phyloP scores from a whole-genome alignment of 768 basidiomycete species.

The Pisolithus microcarpus region DNA sequence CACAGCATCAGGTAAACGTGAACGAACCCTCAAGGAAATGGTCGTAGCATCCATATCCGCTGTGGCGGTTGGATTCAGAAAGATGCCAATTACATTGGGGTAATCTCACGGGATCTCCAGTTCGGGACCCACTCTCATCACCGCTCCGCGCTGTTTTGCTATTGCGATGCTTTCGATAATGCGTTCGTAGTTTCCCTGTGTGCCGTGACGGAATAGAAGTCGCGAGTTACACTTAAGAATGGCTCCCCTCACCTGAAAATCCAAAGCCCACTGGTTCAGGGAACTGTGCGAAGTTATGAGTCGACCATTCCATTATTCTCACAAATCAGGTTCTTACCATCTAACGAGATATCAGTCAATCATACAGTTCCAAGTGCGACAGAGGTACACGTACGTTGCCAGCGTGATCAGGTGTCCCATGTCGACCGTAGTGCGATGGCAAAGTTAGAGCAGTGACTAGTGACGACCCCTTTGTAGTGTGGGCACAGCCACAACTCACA shows the following conservation, averaged over 20 bases:
- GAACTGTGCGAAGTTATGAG: slow-evolving; percentile 45
- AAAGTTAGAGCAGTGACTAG: too few species aligned
- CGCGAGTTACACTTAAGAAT: background rate
- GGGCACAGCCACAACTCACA: too few species aligned
- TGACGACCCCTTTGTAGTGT: too few species aligned
- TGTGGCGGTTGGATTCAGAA: slow-evolving; percentile 23
- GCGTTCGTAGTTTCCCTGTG: slow-evolving; percentile 86
- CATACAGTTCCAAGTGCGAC: background rate
- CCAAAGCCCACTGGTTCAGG: slow-evolving; percentile 95
- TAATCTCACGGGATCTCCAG: slow-evolving; percentile 83
- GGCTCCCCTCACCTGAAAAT: slow-evolving; percentile 66
- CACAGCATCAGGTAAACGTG: background rate
- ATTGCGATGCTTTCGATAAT: slow-evolving; percentile 83
- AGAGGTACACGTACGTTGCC: slow-evolving; percentile 58
- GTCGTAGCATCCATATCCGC: slow-evolving; percentile 95
- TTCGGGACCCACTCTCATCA: slow-evolving; percentile 91
- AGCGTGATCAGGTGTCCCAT: slow-evolving; percentile 87
- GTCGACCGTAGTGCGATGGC: background rate
- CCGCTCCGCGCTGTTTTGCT: slow-evolving; percentile 84
- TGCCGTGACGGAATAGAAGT: background rate
- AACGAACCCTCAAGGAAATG: slow-evolving; percentile 88
- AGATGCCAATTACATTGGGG: background rate
- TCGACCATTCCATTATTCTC: background rate
- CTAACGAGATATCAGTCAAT: slow-evolving; percentile 9
- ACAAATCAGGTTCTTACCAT: slow-evolving; percentile 14